Base-by-base conservation (phyloP, 2,329 filamentous ascomycete genomes). In the Hypoxylon sp. region DNA sequence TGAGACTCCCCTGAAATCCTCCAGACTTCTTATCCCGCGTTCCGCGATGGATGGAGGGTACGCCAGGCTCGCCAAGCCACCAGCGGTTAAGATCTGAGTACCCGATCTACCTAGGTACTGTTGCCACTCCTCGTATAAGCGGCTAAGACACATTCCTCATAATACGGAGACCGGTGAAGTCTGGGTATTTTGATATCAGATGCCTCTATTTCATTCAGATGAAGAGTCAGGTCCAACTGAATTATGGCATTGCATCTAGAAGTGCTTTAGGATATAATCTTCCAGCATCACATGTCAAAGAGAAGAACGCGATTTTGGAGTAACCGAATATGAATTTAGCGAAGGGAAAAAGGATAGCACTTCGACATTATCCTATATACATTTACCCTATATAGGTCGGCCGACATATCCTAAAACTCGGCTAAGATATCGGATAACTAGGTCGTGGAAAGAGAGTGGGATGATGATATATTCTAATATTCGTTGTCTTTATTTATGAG, bases 321-420 rank as follows among this genome's bases (percentile, higher is more conserved):
- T 30, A 19, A 49, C 19, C 14, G 1, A 48, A 13, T 9, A 43
- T 36, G 14, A 55, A 55, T 19, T 21, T 21, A 6, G 36, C 19
- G 32, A 49, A 56, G 10, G 50, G 11, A 30, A 17, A 17, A 51
- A 2, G 30, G 21, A 56, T 14, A 19, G 25, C 2, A 2, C 49
- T 60, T 43, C n/a, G 43, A 56, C 43, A 53, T 57, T 6, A 17
- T 21, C 14, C 36, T 30, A 53, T 23, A 59, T 32, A n/a, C n/a
- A 57, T 48, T 51, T 41, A 14, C n/a, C n/a, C n/a, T n/a, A 61
- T 25, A 67, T 64, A 53, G 60, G 57, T 60, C 64, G 64, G 53
- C 21, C 48, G 17, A 63, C n/a, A 23, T 48, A 41, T 60, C 32
- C 36, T 19, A 19, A 28, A 25, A n/a, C 13, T 57, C 61, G 55